These are phyloP conservation scores for Euphorbia tirucalli DNA, from an alignment of 345 rosid genomes.

Conservation along the genomic window DNA sequence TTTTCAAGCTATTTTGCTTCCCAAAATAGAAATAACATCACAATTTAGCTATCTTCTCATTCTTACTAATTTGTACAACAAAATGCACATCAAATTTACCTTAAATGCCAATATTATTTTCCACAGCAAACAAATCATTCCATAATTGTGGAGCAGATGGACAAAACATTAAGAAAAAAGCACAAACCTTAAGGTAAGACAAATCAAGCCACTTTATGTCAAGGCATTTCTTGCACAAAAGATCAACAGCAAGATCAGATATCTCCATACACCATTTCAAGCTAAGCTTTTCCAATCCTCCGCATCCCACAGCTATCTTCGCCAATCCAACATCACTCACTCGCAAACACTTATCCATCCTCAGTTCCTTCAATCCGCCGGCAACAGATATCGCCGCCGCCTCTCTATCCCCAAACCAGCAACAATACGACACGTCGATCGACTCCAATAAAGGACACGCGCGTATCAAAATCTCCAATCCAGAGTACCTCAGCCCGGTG, in stretches of 20 bases:
- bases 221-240: constrained; percentile 71
- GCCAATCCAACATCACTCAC: constrained; percentile 87
- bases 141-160: neutral
- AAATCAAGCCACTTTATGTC: constrained; percentile 65
- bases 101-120: no score
- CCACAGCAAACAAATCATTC: neutral
- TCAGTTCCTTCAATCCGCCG: constrained; percentile 59
- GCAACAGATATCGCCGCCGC: constrained; percentile 78
- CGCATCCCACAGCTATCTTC: constrained; percentile 67
- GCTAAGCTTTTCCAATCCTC: constrained; percentile 62
- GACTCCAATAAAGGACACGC: constrained; percentile 57
- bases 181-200: constrained; percentile 80
- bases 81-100: neutral
- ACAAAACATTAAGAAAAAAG: neutral
- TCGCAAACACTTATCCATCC: constrained; percentile 75
- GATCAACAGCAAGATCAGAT: constrained; percentile 74
- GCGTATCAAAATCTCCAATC: constrained; percentile 54
- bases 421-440: constrained; percentile 73
- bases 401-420: constrained; percentile 72
- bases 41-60: neutral
- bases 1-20: neutral
- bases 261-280: constrained; percentile 98
- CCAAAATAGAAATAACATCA: neutral
- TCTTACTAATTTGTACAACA: neutral
- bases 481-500: constrained; percentile 54